A percentile compares a stretch with the other conserved stretches of the same genome.
These are phyloP conservation scores for Pseudozyma tsukubaensis DNA, from an alignment of 1,284 basidiomycete genomes.

Conservation along the genomic window DNA sequence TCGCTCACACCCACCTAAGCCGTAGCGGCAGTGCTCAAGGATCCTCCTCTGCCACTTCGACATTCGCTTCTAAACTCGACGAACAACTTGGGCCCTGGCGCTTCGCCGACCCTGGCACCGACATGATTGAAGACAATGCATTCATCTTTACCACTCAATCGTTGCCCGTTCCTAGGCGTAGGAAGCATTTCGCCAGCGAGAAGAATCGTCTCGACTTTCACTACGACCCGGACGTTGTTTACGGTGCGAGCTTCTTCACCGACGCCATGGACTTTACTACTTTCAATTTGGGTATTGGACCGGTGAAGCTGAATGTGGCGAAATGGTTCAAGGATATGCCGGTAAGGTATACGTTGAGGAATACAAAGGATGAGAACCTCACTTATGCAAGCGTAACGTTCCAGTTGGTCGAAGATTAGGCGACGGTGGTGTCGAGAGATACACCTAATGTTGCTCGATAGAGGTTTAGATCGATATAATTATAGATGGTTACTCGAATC, in stretches of 20 bases:
- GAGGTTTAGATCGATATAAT: not conserved
- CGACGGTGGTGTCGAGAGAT: not conserved
- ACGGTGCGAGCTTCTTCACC: conserved; percentile 62
- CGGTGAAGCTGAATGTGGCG: conserved; percentile 57
- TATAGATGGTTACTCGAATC: too few species aligned
- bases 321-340: conserved; percentile 69
- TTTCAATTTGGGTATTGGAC: conserved; percentile 61
- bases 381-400: conserved; percentile 69
- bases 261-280: conserved; percentile 65
- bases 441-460: not conserved
- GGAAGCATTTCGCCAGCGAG: conserved; percentile 68
- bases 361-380: conserved; percentile 67
- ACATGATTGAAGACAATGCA: conserved; percentile 70
- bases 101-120: conserved; percentile 67
- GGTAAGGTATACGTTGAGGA: conserved; percentile 69
- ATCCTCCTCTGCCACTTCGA: not conserved
- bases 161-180: conserved; percentile 66
- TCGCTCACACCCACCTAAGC: conserved; percentile 43
- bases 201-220: conserved; percentile 62
- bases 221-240: conserved; percentile 68
- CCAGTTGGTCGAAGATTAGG: conserved; percentile 67
- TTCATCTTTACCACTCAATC: conserved; percentile 69
- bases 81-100: conserved; percentile 69
- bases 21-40: conserved; percentile 19
- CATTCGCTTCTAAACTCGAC: conserved; percentile 44